Evolutionary conservation across 2,329 filamentous ascomycete genomes (phyloP), one percentile per base, ranked within the genome.

Genomic region (Alternaria metachromatica): DNA sequence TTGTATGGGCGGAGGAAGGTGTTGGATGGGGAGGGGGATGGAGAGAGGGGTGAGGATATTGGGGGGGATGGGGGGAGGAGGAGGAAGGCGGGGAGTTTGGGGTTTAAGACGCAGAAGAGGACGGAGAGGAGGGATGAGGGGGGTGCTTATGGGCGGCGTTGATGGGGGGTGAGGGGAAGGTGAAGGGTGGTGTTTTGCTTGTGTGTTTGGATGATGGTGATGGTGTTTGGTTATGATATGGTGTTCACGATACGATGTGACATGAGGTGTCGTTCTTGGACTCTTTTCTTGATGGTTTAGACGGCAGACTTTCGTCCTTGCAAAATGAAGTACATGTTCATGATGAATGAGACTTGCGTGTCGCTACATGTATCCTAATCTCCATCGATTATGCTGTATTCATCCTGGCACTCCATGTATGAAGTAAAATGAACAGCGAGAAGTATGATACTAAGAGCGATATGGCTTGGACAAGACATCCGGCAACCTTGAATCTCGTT

Each of bases 81-180:
- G 18, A 71, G 72, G 56, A 77, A 76, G 61, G 75, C 75, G 21
- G 75, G 76, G 13, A 78, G 74, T 60, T 56, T 76, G 50, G 74
- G 72, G 2, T 70, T 75, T 18, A 60, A 55, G 50, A 72, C 70
- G 1, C 68, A 73, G 13, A 55, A 46, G 37, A 60, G 61, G 37
- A 63, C 61, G 13, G 61, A 63, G 45, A 48, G 63, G 51, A 68
- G 63, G 37, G 72, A 70, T 10, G 82, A 84, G 55, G 74, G 82
- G 62, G 76, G 79, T 25, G 78, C 83, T 6, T 84, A 82, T 71
- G 81, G 81, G 3, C 21, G 61, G 37, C 25, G 61, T 4, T 63
- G 46, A 53, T 8, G 30, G 43, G 4, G 20, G 6, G 15, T n/a
- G 5, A 13, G 37, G n/a, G 8, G 25, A 6, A 10, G 20, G 13